phyloP scores from a whole-genome alignment of 805 yeast genomes.

The Yarrowia deformans region DNA sequence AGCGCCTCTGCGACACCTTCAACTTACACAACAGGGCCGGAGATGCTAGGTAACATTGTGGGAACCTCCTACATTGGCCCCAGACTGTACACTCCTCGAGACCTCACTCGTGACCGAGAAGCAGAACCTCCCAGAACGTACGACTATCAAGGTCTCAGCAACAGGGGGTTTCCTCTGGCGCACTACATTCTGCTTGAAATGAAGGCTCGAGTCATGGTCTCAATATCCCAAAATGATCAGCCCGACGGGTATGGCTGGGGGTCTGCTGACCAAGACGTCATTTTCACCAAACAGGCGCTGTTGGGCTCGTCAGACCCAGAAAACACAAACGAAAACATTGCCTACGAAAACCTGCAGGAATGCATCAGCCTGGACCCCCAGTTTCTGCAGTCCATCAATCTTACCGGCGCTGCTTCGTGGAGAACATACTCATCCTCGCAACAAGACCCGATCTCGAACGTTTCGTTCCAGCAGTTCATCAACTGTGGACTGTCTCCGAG shows the following conservation, averaged over 20 bases:
- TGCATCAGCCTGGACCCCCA: conserved; percentile 15
- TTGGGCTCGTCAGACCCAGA: conserved; percentile 29
- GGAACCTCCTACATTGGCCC: conserved; percentile 3
- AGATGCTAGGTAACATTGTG: conserved; percentile 20
- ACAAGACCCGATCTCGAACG: conserved; percentile 52
- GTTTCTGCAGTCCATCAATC: conserved; percentile 42
- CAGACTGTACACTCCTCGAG: conserved; percentile 42
- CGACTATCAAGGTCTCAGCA: conserved; percentile 36
- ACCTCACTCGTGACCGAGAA: conserved; percentile 39
- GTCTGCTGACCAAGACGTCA: conserved; percentile 3
- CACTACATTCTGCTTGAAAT: conserved; percentile 27
- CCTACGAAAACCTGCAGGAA: conserved; percentile 24
- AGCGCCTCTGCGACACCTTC: conserved; percentile 13
- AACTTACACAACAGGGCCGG: conserved; percentile 17
- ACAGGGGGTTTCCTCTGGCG: conserved; percentile 12
- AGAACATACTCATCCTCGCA: conserved; percentile 54
- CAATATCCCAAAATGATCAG: conserved; percentile 12
- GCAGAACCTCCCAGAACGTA: conserved; percentile 9
- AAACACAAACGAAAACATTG: conserved; percentile 25
- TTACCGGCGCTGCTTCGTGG: conserved; percentile 49
- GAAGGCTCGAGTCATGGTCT: conserved; percentile 31
- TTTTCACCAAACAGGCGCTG: conserved; percentile 25
- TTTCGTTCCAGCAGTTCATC: conserved; percentile 53
- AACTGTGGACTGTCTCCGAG: conserved; percentile 73
- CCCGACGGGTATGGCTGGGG: conserved; percentile 33